Base-by-base conservation (phyloP, 768 basidiomycete genomes). In the Leucocoprinus leucothites region DNA sequence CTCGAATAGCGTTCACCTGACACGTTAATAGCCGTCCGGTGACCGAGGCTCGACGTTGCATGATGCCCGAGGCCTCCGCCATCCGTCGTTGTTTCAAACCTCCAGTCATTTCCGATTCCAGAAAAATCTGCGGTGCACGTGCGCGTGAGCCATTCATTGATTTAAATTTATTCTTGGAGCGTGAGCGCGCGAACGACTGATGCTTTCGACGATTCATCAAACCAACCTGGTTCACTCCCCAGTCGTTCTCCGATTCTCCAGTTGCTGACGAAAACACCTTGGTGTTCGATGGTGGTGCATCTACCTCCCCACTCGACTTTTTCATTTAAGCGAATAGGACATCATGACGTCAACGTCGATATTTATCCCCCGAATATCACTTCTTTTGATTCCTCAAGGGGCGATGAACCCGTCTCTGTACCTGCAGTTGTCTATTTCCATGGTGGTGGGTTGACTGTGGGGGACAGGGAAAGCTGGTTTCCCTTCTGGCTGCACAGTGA, bases 401-500 rank as follows among this genome's bases (percentile, higher is more conserved):
- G 19, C n/a, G 38, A 42, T n/a, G 11, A 26, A 25, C 18, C 13
- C 1, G 9, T 36, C n/a, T 34, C 53, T 19, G 56, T 70, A 9
- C 72, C 73, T 53, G 70, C 71, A 2, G 64, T 80, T 5, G 58
- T 79, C 16, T 81, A 76, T 60, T 77, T 74, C 53, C 78, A 76
- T 50, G 76, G 82, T 6, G 86, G 86, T 2, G 85, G 84, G 7
- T 66, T 88, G 28, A 77, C 81, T 0, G 82, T 80, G 14, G 86
- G 86, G 1, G 79, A 82, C 58, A 72, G 79, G 50, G 64, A 63
- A 28, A 82, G 79, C 61, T 87, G 84, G 84, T 82, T 86, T 64
- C 86, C 86, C 1, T 57, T 50, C n/a, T 89, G 87, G 87, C 67
- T 88, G 22, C 66, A 76, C 46, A 74, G 86, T 86, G 52, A 65